Percentiles rank a stretch among this genome's conserved stretches.
Evolutionary conservation across 2,329 filamentous ascomycete species (phyloP).

Genomic region (Pestalotiopsis sp.): DNA sequence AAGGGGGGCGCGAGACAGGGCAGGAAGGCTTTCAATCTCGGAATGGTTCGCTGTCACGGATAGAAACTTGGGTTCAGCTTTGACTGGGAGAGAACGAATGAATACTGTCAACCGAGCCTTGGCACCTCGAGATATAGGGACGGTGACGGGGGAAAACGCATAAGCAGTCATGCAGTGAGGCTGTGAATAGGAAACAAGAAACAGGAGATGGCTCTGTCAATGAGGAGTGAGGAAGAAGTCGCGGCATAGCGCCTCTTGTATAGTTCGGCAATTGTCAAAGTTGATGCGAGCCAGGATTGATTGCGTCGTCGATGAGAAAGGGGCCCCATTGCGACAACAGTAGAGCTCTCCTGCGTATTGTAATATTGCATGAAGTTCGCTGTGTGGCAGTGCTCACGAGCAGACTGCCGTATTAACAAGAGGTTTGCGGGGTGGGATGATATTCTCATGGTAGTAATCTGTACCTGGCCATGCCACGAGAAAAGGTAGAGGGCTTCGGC

Average conservation of each 20-base stretch:
- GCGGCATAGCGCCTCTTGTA: neutral
- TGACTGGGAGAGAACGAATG: neutral
- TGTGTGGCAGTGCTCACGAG: neutral
- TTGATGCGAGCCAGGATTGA: neutral
- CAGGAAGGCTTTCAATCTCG: neutral
- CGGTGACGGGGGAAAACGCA: neutral
- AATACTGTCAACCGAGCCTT: neutral
- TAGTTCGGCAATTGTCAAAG: neutral
- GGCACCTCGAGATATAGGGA: neutral
- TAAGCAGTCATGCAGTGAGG: constrained; percentile 1
- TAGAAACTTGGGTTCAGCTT: neutral
- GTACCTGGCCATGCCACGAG: too few species aligned
- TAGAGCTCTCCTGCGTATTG: neutral
- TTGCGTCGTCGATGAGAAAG: neutral
- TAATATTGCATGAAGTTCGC: neutral
- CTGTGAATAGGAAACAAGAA: neutral
- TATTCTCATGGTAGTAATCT: neutral
- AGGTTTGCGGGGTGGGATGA: neutral
- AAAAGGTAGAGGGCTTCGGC: neutral
- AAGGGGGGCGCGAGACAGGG: neutral
- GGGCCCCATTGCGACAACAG: neutral
- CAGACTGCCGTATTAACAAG: neutral
- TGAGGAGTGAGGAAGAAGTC: neutral
- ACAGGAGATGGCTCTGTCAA: neutral
- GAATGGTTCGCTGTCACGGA: constrained; percentile 2